Evolutionary conservation across 805 yeast genomes (phyloP).

Genomic region (Cephaloascus fragrans): DNA sequence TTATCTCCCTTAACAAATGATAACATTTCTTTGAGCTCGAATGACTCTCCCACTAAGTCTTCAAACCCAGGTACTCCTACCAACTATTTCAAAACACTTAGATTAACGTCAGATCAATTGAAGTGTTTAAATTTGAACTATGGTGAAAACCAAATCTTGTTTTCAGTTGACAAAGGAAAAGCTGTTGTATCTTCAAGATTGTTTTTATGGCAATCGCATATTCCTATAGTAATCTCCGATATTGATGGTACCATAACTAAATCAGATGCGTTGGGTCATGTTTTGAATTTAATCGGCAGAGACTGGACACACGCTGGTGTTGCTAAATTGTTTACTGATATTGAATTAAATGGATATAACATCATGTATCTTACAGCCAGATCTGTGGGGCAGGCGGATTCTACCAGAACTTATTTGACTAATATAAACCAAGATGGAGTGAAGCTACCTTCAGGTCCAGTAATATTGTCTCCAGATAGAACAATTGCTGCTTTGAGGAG

Average conservation of each 20-base stretch:
- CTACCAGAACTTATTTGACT: conserved; percentile 73
- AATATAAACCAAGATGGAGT: conserved; percentile 72
- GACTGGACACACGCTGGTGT: conserved; percentile 99
- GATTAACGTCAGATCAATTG: conserved; percentile 87
- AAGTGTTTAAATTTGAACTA: conserved; percentile 58
- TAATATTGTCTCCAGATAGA: conserved; percentile 88
- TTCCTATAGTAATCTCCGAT: conserved; percentile 92
- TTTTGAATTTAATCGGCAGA: conserved; percentile 82
- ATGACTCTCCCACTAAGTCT: conserved; percentile 3
- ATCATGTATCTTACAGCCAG: conserved; percentile 91
- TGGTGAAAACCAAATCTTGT: conserved; percentile 73
- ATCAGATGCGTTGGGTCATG: conserved; percentile 96
- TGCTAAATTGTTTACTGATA: conserved; percentile 84
- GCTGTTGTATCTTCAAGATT: conserved; percentile 67
- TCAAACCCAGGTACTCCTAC: conserved; percentile 5
- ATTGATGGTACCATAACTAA: conserved; percentile 97
- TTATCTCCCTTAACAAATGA: conserved; percentile 2
- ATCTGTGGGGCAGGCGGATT: conserved; percentile 91
- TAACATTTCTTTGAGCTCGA: conserved; percentile 3
- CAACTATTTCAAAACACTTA: conserved; percentile 71
- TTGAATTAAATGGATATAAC: conserved; percentile 79
- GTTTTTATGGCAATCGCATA: conserved; percentile 72
- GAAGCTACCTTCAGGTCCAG: conserved; percentile 82
- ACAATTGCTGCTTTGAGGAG: conserved; percentile 91
- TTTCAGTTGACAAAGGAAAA: conserved; percentile 75